Conservation (phyloP, 352 stramenopile species). For the Phytophthora foliorum region DNA sequence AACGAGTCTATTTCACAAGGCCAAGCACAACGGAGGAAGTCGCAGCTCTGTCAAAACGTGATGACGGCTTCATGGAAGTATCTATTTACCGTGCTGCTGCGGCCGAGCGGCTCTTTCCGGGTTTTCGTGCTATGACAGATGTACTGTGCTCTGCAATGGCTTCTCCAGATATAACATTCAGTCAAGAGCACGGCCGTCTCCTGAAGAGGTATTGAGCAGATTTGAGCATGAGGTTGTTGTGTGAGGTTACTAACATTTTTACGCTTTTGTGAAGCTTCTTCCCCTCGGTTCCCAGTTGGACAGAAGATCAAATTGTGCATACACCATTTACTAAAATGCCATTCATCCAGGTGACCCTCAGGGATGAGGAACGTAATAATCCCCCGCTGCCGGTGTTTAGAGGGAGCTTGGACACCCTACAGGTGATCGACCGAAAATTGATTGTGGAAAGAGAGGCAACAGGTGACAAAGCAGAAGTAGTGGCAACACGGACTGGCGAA, state of each 20-base stretch:
- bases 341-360: conserved; percentile 32
- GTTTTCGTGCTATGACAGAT: conserved; percentile 30
- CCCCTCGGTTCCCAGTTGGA: background rate
- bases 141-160: conserved; percentile 38
- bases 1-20: conserved; percentile 62
- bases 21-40: conserved; percentile 45
- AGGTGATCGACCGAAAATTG: conserved; percentile 52
- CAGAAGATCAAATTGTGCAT: background rate
- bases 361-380: conserved; percentile 6
- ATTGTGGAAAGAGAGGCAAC: conserved; percentile 47
- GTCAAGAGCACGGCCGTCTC: conserved; percentile 46
- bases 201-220: conserved; percentile 50
- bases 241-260: conserved; percentile 15
- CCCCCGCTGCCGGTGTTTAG: conserved; percentile 30
- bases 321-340: conserved; percentile 34
- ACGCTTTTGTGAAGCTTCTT: conserved; percentile 43
- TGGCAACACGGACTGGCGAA: conserved; percentile 25
- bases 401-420: conserved; percentile 29
- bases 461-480: conserved; percentile 31
- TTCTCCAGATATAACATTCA: conserved; percentile 23
- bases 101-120: conserved; percentile 51
- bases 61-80: conserved; percentile 43
- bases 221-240: background rate
- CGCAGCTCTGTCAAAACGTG: conserved; percentile 27
- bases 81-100: conserved; percentile 60